Conservation (phyloP, 257 asterid species). For the Solanum corneliomulleri region DNA sequence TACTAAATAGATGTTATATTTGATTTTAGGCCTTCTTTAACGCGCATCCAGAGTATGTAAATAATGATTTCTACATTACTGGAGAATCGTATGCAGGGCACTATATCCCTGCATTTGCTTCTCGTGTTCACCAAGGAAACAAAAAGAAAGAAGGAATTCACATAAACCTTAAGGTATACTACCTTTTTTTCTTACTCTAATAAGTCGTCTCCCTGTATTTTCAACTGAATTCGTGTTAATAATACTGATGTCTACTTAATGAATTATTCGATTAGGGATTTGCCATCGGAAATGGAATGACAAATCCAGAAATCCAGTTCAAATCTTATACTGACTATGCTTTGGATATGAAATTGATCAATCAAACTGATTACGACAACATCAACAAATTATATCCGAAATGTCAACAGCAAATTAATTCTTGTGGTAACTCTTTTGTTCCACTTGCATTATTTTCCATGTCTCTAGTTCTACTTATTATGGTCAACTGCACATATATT, state of each 20-base stretch:
- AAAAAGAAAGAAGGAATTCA: slow-evolving; percentile 31
- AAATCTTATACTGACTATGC: slow-evolving; percentile 41
- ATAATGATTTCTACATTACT: slow-evolving; percentile 39
- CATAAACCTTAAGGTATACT: slow-evolving; percentile 35
- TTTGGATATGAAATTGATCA: slow-evolving; percentile 36
- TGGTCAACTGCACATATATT: background rate
- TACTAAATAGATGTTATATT: background rate
- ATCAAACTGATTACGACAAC: slow-evolving; percentile 20
- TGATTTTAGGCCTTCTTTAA: slow-evolving; percentile 31
- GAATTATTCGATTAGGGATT: slow-evolving; percentile 28
- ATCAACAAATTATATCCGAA: slow-evolving; percentile 6
- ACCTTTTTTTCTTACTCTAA: background rate
- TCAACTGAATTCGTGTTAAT: background rate
- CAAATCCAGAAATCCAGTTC: slow-evolving; percentile 46
- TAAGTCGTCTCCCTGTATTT: background rate
- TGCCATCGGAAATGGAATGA: slow-evolving; percentile 52
- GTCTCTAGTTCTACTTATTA: background rate
- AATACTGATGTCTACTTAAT: background rate
- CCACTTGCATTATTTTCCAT: background rate
- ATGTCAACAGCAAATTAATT: background rate
- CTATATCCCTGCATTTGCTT: slow-evolving; percentile 44
- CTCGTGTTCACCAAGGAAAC: slow-evolving; percentile 45
- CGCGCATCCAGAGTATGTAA: slow-evolving; percentile 31
- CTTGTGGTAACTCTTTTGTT: background rate
- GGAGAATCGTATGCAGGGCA: slow-evolving; percentile 62